Conservation (phyloP, 2,329 filamentous ascomycete species). For the Penicillium italicum region DNA sequence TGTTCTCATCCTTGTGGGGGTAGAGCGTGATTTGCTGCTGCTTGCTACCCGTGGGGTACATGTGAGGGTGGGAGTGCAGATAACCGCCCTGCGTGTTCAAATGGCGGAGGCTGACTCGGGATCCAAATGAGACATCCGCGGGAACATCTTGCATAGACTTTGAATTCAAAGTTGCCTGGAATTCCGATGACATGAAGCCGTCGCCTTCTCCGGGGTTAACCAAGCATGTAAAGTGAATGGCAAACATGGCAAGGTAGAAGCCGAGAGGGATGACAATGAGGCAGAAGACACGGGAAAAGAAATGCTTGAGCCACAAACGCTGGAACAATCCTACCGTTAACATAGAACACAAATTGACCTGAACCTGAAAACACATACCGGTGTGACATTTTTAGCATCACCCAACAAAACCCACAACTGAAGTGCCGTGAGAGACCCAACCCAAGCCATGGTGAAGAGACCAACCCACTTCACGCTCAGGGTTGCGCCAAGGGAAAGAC, state of each 20-base stretch:
- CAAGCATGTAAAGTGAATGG: slow-evolving; percentile 89
- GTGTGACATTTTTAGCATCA: slow-evolving; percentile 78
- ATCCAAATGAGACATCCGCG: slow-evolving; percentile 86
- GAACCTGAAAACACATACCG: slow-evolving; percentile 48
- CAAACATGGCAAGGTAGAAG: slow-evolving; percentile 97
- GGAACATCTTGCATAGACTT: slow-evolving; percentile 96
- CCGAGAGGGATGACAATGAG: slow-evolving; percentile 81
- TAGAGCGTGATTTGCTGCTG: slow-evolving; percentile 98
- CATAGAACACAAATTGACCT: neutral
- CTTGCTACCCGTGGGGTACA: slow-evolving; percentile 97
- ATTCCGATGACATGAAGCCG: slow-evolving; percentile 99
- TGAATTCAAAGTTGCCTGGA: slow-evolving; percentile 93
- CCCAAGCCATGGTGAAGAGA: slow-evolving; percentile 97
- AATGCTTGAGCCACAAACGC: slow-evolving; percentile 87
- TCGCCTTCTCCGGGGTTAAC: slow-evolving; percentile 95
- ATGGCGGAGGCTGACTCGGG: slow-evolving; percentile 80
- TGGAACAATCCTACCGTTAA: slow-evolving; percentile 33
- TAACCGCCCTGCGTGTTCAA: slow-evolving; percentile 98
- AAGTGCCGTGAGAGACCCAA: slow-evolving; percentile 81
- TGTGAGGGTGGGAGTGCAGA: slow-evolving; percentile 91
- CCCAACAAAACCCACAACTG: slow-evolving; percentile 95
- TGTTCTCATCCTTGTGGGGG: slow-evolving; percentile 98
- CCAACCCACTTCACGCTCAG: slow-evolving; percentile 98
- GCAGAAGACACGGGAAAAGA: slow-evolving; percentile 86
- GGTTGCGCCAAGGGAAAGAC: slow-evolving; percentile 82